phyloP scores from a whole-genome alignment of 495 filamentous ascomycete genomes.

The Podospora conica region DNA sequence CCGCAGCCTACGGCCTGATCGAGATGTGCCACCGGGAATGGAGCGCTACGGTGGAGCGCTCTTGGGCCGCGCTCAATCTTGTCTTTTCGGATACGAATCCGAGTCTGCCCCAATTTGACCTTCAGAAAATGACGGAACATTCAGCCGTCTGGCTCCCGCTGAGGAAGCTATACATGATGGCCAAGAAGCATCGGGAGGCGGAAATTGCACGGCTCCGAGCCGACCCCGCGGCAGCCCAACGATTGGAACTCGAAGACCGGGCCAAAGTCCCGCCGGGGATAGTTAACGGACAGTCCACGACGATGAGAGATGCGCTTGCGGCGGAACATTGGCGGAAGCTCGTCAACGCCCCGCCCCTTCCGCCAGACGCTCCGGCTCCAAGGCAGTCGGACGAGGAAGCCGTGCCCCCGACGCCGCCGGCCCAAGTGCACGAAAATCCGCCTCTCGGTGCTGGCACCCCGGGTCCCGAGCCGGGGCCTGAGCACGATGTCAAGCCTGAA shows the following conservation, averaged over 20 bases:
- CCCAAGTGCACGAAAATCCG: not conserved
- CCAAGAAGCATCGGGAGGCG: conserved; percentile 46
- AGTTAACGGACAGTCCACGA: conserved; percentile 35
- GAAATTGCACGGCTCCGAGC: conserved; percentile 40
- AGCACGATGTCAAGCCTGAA: not conserved
- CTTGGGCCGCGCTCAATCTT: conserved; percentile 67
- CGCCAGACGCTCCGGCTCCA: not conserved
- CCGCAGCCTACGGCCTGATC: conserved; percentile 66
- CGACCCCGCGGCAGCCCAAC: conserved; percentile 35
- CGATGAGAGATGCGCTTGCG: conserved; percentile 30
- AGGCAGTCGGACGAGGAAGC: not conserved
- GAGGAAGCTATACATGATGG: conserved; percentile 63
- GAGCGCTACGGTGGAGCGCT: conserved; percentile 63
- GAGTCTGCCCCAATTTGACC: conserved; percentile 28
- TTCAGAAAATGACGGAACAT: conserved; percentile 42
- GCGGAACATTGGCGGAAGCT: conserved; percentile 42
- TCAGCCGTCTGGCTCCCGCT: conserved; percentile 71
- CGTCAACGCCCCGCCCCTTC: conserved; percentile 32
- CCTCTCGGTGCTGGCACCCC: not conserved
- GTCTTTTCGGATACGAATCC: conserved; percentile 51
- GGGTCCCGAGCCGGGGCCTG: not conserved
- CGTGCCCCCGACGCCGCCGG: not conserved
- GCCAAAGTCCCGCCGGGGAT: conserved; percentile 26
- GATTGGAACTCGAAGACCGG: conserved; percentile 38
- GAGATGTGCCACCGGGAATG: conserved; percentile 71